phyloP scores from a whole-genome alignment of 1,284 basidiomycete species.

The Polyporus tsugae region DNA sequence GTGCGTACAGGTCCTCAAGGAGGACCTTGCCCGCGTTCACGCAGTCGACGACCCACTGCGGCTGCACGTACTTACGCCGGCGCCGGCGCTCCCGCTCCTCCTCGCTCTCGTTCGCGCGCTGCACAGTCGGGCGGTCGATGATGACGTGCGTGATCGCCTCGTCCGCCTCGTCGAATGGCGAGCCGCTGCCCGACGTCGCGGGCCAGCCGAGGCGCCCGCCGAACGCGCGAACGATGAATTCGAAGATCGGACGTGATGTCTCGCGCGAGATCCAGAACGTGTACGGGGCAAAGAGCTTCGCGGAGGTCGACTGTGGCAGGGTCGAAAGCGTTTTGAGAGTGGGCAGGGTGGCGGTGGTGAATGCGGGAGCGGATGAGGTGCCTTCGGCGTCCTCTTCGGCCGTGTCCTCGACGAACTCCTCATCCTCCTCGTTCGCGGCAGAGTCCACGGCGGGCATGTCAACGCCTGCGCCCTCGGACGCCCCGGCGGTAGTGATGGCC shows the following conservation, averaged over 20 bases:
- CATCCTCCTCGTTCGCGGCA: constrained; percentile 56
- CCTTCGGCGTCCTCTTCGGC: constrained; percentile 67
- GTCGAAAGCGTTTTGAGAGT: constrained; percentile 82
- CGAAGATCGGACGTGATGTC: constrained; percentile 91
- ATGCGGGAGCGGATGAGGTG: constrained; percentile 73
- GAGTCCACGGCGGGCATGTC: constrained; percentile 49
- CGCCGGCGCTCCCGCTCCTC: constrained; percentile 70
- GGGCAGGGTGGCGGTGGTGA: constrained; percentile 76
- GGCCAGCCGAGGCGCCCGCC: constrained; percentile 93
- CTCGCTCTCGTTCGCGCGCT: constrained; percentile 57
- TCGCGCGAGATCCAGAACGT: constrained; percentile 97
- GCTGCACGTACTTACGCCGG: constrained; percentile 91
- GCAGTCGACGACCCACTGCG: constrained; percentile 98
- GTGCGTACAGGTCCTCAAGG: constrained; percentile 87
- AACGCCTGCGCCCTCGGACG: constrained; percentile 46
- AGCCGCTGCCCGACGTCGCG: constrained; percentile 85
- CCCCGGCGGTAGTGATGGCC: constrained; percentile 52
- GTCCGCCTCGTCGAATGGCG: constrained; percentile 78
- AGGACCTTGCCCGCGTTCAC: constrained; percentile 90
- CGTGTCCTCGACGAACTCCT: constrained; percentile 75
- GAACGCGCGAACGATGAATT: constrained; percentile 93
- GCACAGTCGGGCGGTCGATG: constrained; percentile 85
- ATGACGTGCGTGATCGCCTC: constrained; percentile 95
- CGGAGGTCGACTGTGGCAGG: constrained; percentile 59
- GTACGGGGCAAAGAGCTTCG: constrained; percentile 84